A percentile compares a stretch with the other conserved stretches of the same genome.
Evolutionary conservation across 2,329 filamentous ascomycete genomes (phyloP).

Genomic region (Epichloe sp.): DNA sequence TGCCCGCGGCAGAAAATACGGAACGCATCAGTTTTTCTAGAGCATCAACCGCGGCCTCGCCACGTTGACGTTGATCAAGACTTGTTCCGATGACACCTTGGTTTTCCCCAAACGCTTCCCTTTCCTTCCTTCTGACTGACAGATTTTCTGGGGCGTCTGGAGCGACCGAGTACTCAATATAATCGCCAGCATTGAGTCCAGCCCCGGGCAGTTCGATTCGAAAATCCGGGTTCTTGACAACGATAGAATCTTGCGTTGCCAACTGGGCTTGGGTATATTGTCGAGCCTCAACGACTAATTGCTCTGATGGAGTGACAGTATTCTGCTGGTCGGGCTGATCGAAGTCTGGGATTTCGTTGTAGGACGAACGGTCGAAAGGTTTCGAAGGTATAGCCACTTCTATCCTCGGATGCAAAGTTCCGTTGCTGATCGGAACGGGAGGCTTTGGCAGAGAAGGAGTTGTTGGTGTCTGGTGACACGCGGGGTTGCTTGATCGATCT

Average conservation of each 20-base stretch:
- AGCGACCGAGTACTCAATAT: constrained; percentile 32
- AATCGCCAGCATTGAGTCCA: constrained; percentile 39
- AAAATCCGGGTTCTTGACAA: constrained; percentile 18
- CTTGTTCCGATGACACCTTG: constrained; percentile 46
- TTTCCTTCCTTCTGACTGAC: constrained; percentile 41
- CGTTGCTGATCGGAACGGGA: neutral
- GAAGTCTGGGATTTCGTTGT: constrained; percentile 19
- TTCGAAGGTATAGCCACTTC: constrained; percentile 36
- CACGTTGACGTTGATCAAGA: constrained; percentile 70
- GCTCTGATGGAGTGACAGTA: constrained; percentile 7
- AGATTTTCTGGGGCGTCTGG: constrained; percentile 34
- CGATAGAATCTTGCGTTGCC: neutral
- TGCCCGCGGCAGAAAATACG: constrained; percentile 67
- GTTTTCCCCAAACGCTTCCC: constrained; percentile 34
- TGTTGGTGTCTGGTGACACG: constrained; percentile 6
- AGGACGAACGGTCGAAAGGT: constrained; percentile 24
- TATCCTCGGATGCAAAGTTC: constrained; percentile 19
- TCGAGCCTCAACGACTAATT: constrained; percentile 5
- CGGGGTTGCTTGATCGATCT: constrained; percentile 10
- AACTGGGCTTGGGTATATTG: constrained; percentile 6
- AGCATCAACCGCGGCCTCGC: constrained; percentile 58
- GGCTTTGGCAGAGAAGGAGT: neutral
- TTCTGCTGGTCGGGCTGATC: constrained; percentile 7
- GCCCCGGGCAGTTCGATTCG: constrained; percentile 34
- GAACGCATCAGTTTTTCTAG: constrained; percentile 57